Conservation (phyloP, 1,284 basidiomycete genomes). For the Mrakiaceae sp. region DNA sequence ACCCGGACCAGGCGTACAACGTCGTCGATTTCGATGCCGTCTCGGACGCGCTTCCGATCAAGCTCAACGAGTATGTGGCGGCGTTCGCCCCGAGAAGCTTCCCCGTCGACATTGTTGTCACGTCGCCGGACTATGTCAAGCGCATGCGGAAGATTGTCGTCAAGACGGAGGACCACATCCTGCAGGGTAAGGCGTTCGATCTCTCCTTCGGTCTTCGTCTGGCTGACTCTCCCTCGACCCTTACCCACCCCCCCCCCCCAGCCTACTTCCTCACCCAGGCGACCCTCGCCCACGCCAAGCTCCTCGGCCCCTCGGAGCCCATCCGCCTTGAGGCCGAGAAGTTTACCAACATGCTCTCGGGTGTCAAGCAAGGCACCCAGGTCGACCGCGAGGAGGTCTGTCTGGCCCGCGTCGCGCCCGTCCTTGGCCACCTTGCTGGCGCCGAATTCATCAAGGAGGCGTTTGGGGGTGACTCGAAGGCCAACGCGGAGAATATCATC, state of each 20-base stretch:
- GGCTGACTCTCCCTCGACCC: not conserved
- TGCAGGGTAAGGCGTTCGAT: constrained; percentile 30
- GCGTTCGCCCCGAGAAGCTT: constrained; percentile 66
- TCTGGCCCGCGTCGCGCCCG: constrained; percentile 34
- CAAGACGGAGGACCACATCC: constrained; percentile 53
- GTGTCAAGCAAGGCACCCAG: constrained; percentile 75
- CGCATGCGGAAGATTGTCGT: constrained; percentile 60
- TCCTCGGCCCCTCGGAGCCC: constrained; percentile 59
- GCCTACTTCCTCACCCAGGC: constrained; percentile 71
- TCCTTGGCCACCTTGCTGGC: constrained; percentile 43
- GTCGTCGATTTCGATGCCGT: constrained; percentile 60
- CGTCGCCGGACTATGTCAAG: constrained; percentile 65
- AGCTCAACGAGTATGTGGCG: constrained; percentile 73
- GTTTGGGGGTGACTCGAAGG: constrained; percentile 68
- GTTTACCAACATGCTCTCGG: constrained; percentile 60
- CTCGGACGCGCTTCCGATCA: constrained; percentile 58
- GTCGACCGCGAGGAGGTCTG: constrained; percentile 64
- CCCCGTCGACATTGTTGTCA: constrained; percentile 66
- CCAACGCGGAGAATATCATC: constrained; percentile 71
- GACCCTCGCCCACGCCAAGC: constrained; percentile 52
- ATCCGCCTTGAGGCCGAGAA: constrained; percentile 61
- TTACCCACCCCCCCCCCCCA: not conserved
- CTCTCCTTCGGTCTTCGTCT: not conserved
- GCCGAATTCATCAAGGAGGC: constrained; percentile 70
- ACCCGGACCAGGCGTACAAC: constrained; percentile 85